These are phyloP conservation scores for Solanum tacnaense DNA, from an alignment of 257 asterid genomes.

Conservation along the genomic window DNA sequence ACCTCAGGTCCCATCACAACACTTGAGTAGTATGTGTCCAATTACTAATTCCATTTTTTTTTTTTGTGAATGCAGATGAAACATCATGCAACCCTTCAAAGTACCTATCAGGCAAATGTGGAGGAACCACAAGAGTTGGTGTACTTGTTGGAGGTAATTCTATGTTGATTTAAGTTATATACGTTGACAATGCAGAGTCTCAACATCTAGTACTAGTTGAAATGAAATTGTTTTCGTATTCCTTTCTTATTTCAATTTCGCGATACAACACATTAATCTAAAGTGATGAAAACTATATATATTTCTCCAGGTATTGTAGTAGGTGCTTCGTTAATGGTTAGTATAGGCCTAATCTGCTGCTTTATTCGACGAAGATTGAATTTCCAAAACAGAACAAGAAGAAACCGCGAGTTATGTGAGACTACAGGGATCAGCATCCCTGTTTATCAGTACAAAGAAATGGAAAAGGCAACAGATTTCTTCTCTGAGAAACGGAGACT, in stretches of 20 bases:
- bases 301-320: constrained; percentile 43
- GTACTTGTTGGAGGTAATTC: constrained; percentile 61
- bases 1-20: neutral
- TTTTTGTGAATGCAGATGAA: constrained; percentile 27
- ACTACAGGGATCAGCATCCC: constrained; percentile 67
- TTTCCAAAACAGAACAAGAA: constrained; percentile 25
- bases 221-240: neutral
- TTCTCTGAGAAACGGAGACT: constrained; percentile 64
- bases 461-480: constrained; percentile 59
- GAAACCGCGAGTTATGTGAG: constrained; percentile 27
- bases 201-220: neutral
- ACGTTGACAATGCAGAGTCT: neutral
- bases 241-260: neutral
- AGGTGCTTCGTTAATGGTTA: constrained; percentile 53
- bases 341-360: constrained; percentile 40
- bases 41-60: neutral
- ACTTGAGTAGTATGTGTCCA: neutral
- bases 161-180: neutral
- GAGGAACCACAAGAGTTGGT: constrained; percentile 72
- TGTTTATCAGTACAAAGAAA: constrained; percentile 43
- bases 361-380: constrained; percentile 35
- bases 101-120: constrained; percentile 70
- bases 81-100: constrained; percentile 49
- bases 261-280: neutral
- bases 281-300: neutral